Base-by-base conservation (phyloP, 2,329 filamentous ascomycete genomes). In the Botrytis galanthina region DNA sequence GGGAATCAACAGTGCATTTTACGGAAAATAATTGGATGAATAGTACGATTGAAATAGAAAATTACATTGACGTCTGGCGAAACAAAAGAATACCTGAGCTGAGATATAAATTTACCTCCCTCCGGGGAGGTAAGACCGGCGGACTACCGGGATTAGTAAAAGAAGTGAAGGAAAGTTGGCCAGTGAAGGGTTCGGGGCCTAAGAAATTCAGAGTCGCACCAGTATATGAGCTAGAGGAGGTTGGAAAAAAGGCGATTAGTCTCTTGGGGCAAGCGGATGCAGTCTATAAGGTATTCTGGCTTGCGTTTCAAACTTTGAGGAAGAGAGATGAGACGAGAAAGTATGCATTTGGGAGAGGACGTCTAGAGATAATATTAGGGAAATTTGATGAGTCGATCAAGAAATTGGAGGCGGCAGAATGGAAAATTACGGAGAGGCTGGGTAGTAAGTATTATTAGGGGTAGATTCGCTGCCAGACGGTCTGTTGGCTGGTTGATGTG, bases 391-490 rank as follows among this genome's bases (percentile, higher is more conserved):
- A 54, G 10, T 18, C 66, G 10, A 18, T 68, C 29, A 7, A 32
- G 16, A 32, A 4, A n/a, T 42, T 68, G 35, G 48, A 68, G 26
- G 48, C 10, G 18, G 66, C 48, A 10, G 66, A 68, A n/a, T 42
- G 26, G 35, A 22, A 4, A 6, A 18, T 42, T 16, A 29, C 26
- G 26, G 48, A 68, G 48, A 68, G 48, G n/a, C 14, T n/a, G 2
- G 16, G 14, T 37, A 67, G 32, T 39, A 26, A 35, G 46, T 7
- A 8, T 16, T 26, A 39, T 20, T 67, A 51, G 14, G 51, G n/a
- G 7, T 9, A 2, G 16, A 4, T 18, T 29, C 16, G 14, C 51
- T 32, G n/a, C 6, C n/a, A 32, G 1, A 29, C 0, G 14, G n/a
- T 29, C 14, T 57, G 3, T 18, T 57, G 14, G 51, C n/a, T 29